Evolutionary conservation across 2,329 filamentous ascomycete genomes (phyloP), one percentile per base, ranked within the genome.

Genomic region (Hypoxylon rubiginosum): DNA sequence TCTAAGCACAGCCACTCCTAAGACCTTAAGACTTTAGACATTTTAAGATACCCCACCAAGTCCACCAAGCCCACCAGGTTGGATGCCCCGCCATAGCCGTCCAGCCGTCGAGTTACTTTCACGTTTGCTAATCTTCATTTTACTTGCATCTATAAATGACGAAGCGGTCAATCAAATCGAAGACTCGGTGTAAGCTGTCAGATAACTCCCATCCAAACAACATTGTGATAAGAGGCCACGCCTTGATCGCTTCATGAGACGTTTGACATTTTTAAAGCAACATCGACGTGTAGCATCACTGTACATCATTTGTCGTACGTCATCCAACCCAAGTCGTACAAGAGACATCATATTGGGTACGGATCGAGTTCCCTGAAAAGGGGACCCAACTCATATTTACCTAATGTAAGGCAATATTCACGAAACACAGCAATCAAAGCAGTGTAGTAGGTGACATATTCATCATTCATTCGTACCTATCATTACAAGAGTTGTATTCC

Each of bases 41-140:
- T 52, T 34, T 36, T 19, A 34, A 36, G 15, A 4, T 11, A 52
- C 62, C 54, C 57, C 57, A 57, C 57, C 48, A 52, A 28, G 13
- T 19, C 43, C 56, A n/a, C 36, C 24, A 13, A 30, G n/a, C 52
- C 32, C 32, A 24, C 24, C 19, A 26, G 32, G 32, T 32, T 54
- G 45, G 59, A 58, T 59, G 58, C 64, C 59, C 59, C 55, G 64
- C 64, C 55, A 30, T n/a, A n/a, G n/a, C n/a, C n/a, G n/a, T n/a
- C n/a, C 41, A 58, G n/a, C 46, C n/a, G 15, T 30, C 15, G 24
- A 28, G 19, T 28, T n/a, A 17, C 24, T 30, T 26, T 4, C 13
- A 11, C 7, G 1, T 53, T 43, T 63, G 66, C 32, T 60, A 58
- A 68, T 66, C 66, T 60, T 32, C 62, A 68, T 68, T 66, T 64